A percentile compares a stretch with the other conserved stretches of the same genome.
Evolutionary conservation across 257 asterid genomes (phyloP).

Genomic region (Plantago elongata): DNA sequence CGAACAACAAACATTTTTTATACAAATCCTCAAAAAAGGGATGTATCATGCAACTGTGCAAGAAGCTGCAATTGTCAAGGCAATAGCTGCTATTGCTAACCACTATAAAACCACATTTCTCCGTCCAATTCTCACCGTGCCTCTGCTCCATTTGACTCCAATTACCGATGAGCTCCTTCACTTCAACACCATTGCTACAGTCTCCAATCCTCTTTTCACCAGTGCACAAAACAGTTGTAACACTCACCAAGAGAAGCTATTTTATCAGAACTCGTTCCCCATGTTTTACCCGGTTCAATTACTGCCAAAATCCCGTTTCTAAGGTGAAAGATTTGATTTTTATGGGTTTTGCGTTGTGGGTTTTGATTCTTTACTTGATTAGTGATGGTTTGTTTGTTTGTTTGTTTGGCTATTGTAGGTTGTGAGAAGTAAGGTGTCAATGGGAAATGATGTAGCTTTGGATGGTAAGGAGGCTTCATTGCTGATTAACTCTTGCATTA

Average conservation of each 20-base stretch:
- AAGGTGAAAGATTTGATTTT: constrained; percentile 28
- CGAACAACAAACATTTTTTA: too few species aligned
- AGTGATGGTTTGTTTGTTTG: constrained; percentile 12
- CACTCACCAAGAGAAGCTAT: constrained; percentile 28
- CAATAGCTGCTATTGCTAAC: not conserved
- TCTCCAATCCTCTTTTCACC: constrained; percentile 25
- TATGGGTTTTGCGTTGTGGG: constrained; percentile 17
- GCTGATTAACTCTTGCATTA: constrained; percentile 76
- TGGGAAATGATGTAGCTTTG: constrained; percentile 35
- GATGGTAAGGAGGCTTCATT: constrained; percentile 74
- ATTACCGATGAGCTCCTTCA: constrained; percentile 29
- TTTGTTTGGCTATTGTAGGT: constrained; percentile 33
- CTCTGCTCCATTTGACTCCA: not conserved
- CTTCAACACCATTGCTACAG: constrained; percentile 24
- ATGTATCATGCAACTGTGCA: too few species aligned
- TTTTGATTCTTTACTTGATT: constrained; percentile 11
- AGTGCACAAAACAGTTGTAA: constrained; percentile 32
- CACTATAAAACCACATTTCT: not conserved
- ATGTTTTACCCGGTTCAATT: constrained; percentile 25
- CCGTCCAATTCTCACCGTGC: constrained; percentile 16
- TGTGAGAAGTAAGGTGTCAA: constrained; percentile 35
- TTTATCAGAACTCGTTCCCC: constrained; percentile 31
- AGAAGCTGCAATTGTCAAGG: too few species aligned
- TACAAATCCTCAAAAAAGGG: too few species aligned
- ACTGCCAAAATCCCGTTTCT: constrained; percentile 33